A percentile compares a stretch with the other conserved stretches of the same genome.
Evolutionary conservation across 306 rosid genomes (phyloP).

Genomic region (Lupinus albus): DNA sequence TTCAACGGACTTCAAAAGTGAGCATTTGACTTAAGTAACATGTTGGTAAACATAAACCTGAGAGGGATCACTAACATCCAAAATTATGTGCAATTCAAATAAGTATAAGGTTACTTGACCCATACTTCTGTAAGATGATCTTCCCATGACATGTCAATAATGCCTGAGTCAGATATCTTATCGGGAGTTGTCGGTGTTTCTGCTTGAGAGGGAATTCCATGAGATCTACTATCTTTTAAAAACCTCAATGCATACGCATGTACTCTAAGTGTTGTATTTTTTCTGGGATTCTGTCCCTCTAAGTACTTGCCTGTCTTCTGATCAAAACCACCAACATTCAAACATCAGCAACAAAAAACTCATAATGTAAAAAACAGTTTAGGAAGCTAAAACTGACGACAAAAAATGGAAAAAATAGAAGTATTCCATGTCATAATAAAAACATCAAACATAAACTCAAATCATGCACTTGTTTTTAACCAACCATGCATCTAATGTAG

Average conservation of each 20-base stretch:
- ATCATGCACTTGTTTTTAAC: slow-evolving; percentile 30
- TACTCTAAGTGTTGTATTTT: slow-evolving; percentile 47
- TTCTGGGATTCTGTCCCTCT: slow-evolving; percentile 47
- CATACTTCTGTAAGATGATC: slow-evolving; percentile 87
- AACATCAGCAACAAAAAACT: slow-evolving; percentile 38
- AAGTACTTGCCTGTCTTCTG: slow-evolving; percentile 65
- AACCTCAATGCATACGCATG: slow-evolving; percentile 77
- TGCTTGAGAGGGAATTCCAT: slow-evolving; percentile 57
- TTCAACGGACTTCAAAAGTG: slow-evolving; percentile 26
- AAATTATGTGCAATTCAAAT: slow-evolving; percentile 27
- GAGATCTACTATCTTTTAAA: slow-evolving; percentile 63
- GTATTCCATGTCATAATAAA: slow-evolving; percentile 9
- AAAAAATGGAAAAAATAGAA: background rate
- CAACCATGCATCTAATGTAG: background rate
- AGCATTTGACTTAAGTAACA: background rate
- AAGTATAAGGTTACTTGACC: slow-evolving; percentile 40
- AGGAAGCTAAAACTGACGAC: slow-evolving; percentile 11
- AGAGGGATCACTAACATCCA: slow-evolving; percentile 30
- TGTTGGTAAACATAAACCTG: background rate
- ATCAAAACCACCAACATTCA: slow-evolving; percentile 45
- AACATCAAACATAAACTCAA: slow-evolving; percentile 23
- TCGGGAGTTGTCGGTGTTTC: slow-evolving; percentile 87
- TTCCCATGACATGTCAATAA: slow-evolving; percentile 72
- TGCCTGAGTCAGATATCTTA: slow-evolving; percentile 67
- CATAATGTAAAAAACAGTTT: slow-evolving; percentile 2